A percentile compares a stretch with the other conserved stretches of the same genome.
Conservation (phyloP, 768 basidiomycete species). For the Lentinus tigrinus region DNA sequence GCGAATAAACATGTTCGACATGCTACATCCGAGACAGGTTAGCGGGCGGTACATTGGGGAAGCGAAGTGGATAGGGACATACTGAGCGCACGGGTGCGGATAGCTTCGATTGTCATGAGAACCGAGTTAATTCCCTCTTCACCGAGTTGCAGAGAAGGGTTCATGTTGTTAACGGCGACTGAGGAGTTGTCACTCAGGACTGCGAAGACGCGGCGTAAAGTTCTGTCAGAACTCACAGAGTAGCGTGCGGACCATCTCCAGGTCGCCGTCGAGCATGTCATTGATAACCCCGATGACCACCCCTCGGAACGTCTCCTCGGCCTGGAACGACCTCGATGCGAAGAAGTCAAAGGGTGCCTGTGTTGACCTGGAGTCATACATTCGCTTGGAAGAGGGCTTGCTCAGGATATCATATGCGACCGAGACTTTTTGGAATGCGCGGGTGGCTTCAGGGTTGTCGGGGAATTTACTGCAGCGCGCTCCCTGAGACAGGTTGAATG, state of each 20-base stretch:
- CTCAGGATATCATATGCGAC: slow-evolving; percentile 82
- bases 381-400: slow-evolving; percentile 62
- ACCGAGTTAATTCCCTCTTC: slow-evolving; percentile 80
- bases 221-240: slow-evolving; percentile 45
- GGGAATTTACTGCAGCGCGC: slow-evolving; percentile 67
- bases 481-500: neutral
- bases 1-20: slow-evolving; percentile 76
- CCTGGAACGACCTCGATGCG: slow-evolving; percentile 50
- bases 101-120: slow-evolving; percentile 63
- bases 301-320: slow-evolving; percentile 77
- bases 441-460: slow-evolving; percentile 69
- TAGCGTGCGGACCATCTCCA: slow-evolving; percentile 78
- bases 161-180: slow-evolving; percentile 80
- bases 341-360: slow-evolving; percentile 50
- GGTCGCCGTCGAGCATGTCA: slow-evolving; percentile 83
- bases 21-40: slow-evolving; percentile 37
- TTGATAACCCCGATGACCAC: slow-evolving; percentile 74
- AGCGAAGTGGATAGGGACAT: slow-evolving; percentile 22
- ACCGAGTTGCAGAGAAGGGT: slow-evolving; percentile 71
- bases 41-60: neutral
- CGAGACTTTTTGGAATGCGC: slow-evolving; percentile 84
- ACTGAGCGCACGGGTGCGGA: slow-evolving; percentile 79
- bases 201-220: neutral
- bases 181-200: neutral
- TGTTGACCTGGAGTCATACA: slow-evolving; percentile 63